phyloP scores from a whole-genome alignment of 129 eudicot genomes.

The Artemisia annua region DNA sequence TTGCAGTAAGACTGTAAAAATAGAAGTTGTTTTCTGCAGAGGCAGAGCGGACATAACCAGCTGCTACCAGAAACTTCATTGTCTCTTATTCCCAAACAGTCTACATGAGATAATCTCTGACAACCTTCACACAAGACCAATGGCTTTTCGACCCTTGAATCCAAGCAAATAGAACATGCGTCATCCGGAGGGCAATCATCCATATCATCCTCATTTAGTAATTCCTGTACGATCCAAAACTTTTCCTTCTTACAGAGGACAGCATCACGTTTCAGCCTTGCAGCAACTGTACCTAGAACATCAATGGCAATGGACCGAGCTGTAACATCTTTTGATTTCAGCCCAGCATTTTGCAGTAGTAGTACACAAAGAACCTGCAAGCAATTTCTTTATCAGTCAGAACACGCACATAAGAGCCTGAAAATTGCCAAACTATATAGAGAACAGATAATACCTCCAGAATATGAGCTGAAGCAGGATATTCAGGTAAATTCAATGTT shows the following conservation, averaged over 20 bases:
- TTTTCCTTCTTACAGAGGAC: conserved; percentile 61
- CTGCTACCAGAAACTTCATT: conserved; percentile 55
- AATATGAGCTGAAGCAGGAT: conserved; percentile 89
- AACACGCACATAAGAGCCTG: conserved; percentile 12
- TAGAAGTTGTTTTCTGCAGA: conserved; percentile 69
- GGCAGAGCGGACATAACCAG: conserved; percentile 73
- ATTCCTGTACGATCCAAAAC: conserved; percentile 80
- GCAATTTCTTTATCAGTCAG: conserved; percentile 32
- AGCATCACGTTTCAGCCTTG: conserved; percentile 91
- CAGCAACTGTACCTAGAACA: conserved; percentile 91
- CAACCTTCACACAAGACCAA: conserved; percentile 72
- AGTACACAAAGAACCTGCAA: conserved; percentile 95
- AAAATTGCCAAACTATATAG: background rate
- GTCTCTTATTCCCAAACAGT: conserved; percentile 80
- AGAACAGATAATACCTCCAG: conserved; percentile 59
- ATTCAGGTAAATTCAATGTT: conserved; percentile 91
- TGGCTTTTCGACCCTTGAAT: conserved; percentile 51
- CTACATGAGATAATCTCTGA: conserved; percentile 66
- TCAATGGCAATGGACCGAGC: conserved; percentile 92
- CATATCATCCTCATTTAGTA: conserved; percentile 41
- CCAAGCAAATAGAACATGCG: conserved; percentile 76
- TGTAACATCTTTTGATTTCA: conserved; percentile 81
- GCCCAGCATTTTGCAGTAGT: conserved; percentile 92
- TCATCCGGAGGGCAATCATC: conserved; percentile 43
- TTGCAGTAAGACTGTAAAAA: conserved; percentile 69